Conservation (phyloP, 345 rosid genomes). For the Excoecaria agallocha region DNA sequence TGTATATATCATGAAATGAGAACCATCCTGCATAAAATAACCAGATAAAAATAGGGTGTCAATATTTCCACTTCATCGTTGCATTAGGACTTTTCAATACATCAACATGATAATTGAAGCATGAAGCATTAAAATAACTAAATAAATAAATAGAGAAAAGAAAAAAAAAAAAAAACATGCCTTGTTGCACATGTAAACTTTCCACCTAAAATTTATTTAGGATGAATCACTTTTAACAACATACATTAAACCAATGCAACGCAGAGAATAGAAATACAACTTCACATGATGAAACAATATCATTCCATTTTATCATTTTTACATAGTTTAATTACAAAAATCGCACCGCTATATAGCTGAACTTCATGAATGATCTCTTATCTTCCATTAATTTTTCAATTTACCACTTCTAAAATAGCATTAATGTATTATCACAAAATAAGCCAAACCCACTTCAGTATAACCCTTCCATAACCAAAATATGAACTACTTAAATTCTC, state of each 20-base stretch:
- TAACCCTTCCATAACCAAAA: background rate
- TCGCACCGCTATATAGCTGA: background rate
- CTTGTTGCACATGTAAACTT: background rate
- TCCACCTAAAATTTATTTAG: background rate
- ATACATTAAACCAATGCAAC: background rate
- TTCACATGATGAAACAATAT: background rate
- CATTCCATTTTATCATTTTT: background rate
- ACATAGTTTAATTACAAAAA: background rate
- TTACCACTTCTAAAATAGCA: background rate
- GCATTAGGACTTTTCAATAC: background rate
- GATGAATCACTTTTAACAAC: no score
- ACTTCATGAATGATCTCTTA: background rate
- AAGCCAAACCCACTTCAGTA: background rate
- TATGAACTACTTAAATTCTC: background rate
- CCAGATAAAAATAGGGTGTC: background rate
- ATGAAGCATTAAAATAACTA: background rate
- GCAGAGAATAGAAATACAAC: background rate
- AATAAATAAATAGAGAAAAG: no score
- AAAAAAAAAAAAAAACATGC: no score
- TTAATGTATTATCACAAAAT: background rate
- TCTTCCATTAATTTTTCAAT: background rate
- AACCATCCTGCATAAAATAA: constrained; percentile 65
- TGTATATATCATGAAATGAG: constrained; percentile 91
- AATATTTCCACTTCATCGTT: background rate
- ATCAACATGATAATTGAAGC: background rate